phyloP scores from a whole-genome alignment of 2,329 filamentous ascomycete genomes.

The Ceratocystis variospora region DNA sequence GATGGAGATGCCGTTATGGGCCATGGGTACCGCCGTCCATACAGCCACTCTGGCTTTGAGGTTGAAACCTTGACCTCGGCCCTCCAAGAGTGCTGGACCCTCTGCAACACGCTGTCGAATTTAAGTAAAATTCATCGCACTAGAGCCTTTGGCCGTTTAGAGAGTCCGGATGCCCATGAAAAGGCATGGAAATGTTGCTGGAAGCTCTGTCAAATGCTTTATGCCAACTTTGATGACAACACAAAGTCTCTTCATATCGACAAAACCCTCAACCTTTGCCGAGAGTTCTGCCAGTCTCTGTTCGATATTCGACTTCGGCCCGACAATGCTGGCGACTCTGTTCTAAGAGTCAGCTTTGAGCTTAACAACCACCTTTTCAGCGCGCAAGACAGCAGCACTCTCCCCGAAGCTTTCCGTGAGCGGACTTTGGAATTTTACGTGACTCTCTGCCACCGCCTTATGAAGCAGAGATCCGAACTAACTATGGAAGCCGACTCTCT shows the following conservation, averaged over 20 bases:
- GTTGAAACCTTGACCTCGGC: slow-evolving; percentile 58
- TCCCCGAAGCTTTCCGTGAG: slow-evolving; percentile 79
- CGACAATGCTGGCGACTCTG: slow-evolving; percentile 70
- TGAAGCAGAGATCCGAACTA: slow-evolving; percentile 76
- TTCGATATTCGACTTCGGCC: slow-evolving; percentile 72
- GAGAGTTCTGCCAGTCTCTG: slow-evolving; percentile 80
- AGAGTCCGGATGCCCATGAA: slow-evolving; percentile 64
- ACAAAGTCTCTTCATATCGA: slow-evolving; percentile 48
- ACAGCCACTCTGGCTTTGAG: slow-evolving; percentile 37
- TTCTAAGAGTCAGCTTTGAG: slow-evolving; percentile 84
- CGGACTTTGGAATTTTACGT: slow-evolving; percentile 89
- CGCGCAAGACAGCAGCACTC: slow-evolving; percentile 61
- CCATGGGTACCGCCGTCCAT: not conserved
- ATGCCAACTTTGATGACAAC: slow-evolving; percentile 63
- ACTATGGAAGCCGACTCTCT: slow-evolving; percentile 73
- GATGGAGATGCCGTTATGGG: slow-evolving; percentile 39
- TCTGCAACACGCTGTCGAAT: slow-evolving; percentile 80
- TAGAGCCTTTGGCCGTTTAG: slow-evolving; percentile 61
- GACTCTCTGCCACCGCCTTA: slow-evolving; percentile 83
- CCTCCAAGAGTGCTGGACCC: slow-evolving; percentile 78
- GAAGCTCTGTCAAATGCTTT: slow-evolving; percentile 80
- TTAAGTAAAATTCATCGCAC: slow-evolving; percentile 74
- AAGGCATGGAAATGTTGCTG: slow-evolving; percentile 89
- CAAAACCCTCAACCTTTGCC: slow-evolving; percentile 70
- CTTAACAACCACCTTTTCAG: slow-evolving; percentile 92